Base-by-base conservation (phyloP, 2,329 filamentous ascomycete genomes). In the Thermothelomyces thermophilus region DNA sequence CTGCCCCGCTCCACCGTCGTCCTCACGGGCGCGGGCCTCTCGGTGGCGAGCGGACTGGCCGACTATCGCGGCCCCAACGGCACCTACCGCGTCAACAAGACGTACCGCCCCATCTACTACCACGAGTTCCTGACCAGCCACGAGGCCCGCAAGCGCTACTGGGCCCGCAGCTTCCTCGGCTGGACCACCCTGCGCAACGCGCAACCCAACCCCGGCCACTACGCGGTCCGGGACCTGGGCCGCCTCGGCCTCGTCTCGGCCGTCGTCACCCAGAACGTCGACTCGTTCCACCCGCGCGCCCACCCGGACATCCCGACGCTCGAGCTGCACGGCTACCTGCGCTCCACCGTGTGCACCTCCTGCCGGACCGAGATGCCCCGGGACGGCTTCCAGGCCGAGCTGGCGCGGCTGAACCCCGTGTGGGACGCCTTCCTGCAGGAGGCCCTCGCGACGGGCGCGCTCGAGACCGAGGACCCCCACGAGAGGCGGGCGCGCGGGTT, bases 261-360 rank as follows among this genome's bases (percentile, higher is more conserved):
- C 46, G 87, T 96, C 52, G 82, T 98, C 58, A 97, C 93, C 35
- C 93, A 98, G 66, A 97, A 97, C 64, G 93, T 98, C 45, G 93
- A 98, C 69, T 95, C 90, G 2, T 95, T 98, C 65, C 93, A 98
- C 67, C 74, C 77, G 2, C 70, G 71, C 52, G 86, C 89, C 1
- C 90, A 96, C 66, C 87, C 90, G 0, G 64, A 73, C 9, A 69
- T 90, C 37, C 77, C 80, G 5, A 93, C 87, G 9, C 72, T 94
- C 40, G 91, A 97, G 68, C 76, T 98, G 43, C 93, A 98, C 66
- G 93, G 93, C 58, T 95, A 93, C 67, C 75, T 98, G 42, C 80
- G 90, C 56, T 81, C 84, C 26, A 78, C 90, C 26, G 77, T 90
- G 46, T 98, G 93, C 70, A 79, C 86, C 11, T 87, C 81, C 59